Evolutionary conservation across 1,284 basidiomycete genomes (phyloP).

Genomic region (Cerioporus squamosus): DNA sequence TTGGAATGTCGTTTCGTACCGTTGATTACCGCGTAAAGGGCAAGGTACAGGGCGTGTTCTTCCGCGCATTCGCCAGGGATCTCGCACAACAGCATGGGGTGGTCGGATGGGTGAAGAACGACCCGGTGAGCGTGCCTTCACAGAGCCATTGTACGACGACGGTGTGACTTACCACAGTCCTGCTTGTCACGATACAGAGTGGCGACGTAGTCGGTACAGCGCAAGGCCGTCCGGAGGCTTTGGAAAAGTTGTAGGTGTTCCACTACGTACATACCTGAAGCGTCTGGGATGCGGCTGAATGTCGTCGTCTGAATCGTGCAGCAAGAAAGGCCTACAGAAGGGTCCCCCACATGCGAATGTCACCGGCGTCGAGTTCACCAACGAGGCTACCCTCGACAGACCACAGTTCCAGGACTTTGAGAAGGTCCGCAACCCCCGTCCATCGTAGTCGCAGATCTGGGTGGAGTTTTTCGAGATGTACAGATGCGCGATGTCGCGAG

Average conservation of each 20-base stretch:
- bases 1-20: conserved; percentile 31
- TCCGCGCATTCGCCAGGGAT: conserved; percentile 30
- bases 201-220: conserved; percentile 35
- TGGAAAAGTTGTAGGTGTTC: conserved; percentile 30
- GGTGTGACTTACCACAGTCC: background rate
- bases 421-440: conserved; percentile 15
- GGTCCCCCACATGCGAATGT: conserved; percentile 31
- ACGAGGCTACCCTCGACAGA: conserved; percentile 25
- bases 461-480: background rate
- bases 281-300: background rate
- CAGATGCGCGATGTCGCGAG: background rate
- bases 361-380: conserved; percentile 24
- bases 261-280: background rate
- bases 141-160: background rate
- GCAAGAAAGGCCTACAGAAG: conserved; percentile 27
- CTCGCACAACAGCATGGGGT: conserved; percentile 29
- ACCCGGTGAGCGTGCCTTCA: conserved; percentile 21
- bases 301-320: conserved; percentile 4
- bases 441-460: background rate
- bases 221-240: conserved; percentile 27
- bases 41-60: conserved; percentile 35
- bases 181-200: conserved; percentile 8
- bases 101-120: conserved; percentile 38
- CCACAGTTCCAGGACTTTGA: conserved; percentile 30
- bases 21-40: conserved; percentile 33